Conservation (phyloP, 345 rosid species). For the Ceriops decandra region DNA sequence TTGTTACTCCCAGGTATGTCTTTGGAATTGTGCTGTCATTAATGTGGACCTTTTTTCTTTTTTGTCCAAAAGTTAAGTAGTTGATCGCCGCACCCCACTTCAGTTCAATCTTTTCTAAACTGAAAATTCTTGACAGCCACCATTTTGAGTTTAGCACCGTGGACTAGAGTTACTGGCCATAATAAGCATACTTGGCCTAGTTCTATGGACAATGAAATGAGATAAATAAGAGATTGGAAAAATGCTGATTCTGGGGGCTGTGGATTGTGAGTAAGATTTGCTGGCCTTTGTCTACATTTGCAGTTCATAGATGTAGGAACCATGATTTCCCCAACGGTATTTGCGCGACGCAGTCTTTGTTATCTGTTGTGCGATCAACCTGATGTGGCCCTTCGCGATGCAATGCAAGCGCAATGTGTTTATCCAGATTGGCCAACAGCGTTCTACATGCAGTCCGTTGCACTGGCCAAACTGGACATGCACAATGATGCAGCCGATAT, state of each 20-base stretch:
- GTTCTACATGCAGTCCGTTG: slow-evolving; percentile 96
- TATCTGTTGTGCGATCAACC: slow-evolving; percentile 80
- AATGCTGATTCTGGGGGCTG: too few species aligned
- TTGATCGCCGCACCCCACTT: neutral
- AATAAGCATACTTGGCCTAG: too few species aligned
- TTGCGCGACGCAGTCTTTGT: slow-evolving; percentile 89
- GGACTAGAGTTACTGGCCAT: too few species aligned
- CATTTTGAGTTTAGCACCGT: too few species aligned
- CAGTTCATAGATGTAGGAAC: slow-evolving; percentile 89
- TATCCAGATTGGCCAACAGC: slow-evolving; percentile 91
- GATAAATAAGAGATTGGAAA: neutral
- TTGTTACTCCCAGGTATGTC: slow-evolving; percentile 84
- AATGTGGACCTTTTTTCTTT: neutral
- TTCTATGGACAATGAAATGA: neutral
- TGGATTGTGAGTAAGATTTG: neutral
- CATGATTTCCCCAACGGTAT: slow-evolving; percentile 89
- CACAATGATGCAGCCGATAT: slow-evolving; percentile 86
- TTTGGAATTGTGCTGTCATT: neutral
- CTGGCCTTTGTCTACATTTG: slow-evolving; percentile 9
- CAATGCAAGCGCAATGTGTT: slow-evolving; percentile 92
- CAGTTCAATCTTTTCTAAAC: too few species aligned
- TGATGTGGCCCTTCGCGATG: slow-evolving; percentile 86
- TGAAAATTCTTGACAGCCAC: too few species aligned
- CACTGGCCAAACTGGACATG: slow-evolving; percentile 93
- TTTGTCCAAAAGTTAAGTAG: neutral